Conservation (phyloP, 1,284 basidiomycete genomes). For the Pterulicium gracile region DNA sequence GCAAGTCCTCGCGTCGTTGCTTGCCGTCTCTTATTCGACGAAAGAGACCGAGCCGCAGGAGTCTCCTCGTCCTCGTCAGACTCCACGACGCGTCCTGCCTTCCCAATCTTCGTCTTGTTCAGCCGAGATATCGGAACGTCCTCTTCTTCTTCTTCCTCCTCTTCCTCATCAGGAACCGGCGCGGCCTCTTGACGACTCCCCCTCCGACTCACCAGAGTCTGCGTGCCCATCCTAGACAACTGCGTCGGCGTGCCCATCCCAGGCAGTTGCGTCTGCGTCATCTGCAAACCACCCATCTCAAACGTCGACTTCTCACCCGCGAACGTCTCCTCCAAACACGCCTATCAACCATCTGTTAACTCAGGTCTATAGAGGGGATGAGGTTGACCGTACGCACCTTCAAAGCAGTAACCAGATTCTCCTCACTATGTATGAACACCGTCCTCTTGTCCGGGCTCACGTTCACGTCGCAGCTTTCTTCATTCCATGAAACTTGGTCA, state of each 20-base stretch:
- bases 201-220: too few species aligned
- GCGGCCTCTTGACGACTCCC: conserved; percentile 11
- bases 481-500: too few species aligned
- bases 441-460: conserved; percentile 96
- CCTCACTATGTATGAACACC: conserved; percentile 86
- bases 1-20: too few species aligned
- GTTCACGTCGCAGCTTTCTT: conserved; percentile 89
- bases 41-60: too few species aligned
- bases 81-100: too few species aligned
- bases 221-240: not conserved
- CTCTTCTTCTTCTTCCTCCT: conserved; percentile 15
- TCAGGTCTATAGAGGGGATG: conserved; percentile 4
- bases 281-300: not conserved
- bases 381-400: conserved; percentile 40
- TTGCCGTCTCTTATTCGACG: too few species aligned
- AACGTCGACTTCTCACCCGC: conserved; percentile 63
- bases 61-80: too few species aligned
- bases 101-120: too few species aligned
- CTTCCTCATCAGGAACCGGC: conserved; percentile 18
- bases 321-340: conserved; percentile 52
- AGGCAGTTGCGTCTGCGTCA: conserved; percentile 2
- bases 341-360: conserved; percentile 19
- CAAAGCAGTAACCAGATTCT: conserved; percentile 67
- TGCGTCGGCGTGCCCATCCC: not conserved
- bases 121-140: conserved; percentile 5